Base-by-base conservation (phyloP, 2,329 filamentous ascomycete genomes). In the Truncatella angustata region DNA sequence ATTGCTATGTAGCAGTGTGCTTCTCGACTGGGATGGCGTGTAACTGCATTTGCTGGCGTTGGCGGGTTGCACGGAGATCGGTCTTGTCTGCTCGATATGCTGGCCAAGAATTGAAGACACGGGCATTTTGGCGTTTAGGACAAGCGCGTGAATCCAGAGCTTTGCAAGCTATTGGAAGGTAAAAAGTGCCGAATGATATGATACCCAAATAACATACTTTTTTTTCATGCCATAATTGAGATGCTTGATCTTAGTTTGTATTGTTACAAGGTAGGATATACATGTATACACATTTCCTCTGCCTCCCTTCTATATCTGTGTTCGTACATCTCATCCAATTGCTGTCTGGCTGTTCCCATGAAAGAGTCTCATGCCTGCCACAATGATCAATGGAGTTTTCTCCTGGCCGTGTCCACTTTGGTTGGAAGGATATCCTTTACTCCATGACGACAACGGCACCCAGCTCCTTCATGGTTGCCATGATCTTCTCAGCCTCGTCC, bases 401-500 rank as follows among this genome's bases (percentile, higher is more conserved):
- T n/a, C n/a, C n/a, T n/a, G n/a, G n/a, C n/a, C n/a, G n/a, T n/a
- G n/a, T n/a, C n/a, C n/a, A n/a, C n/a, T n/a, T n/a, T n/a, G n/a
- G n/a, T n/a, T 20, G 37, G 4, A 21, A 9, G 12, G 40, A 14
- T n/a, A 14, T 21, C 5, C 12, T 65, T 77, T 90, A 97, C 73
- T 99, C 94, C 90, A 99, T 94, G 58, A 82, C 77, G 56, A 90
- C 93, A 59, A 89, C 91, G 58, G 88, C 94, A 60, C 94, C 94
- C 56, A 99, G 78, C 61, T 83, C 92, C 85, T 97, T 97, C 79
- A 99, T 82, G 37, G 90, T 86, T 73, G 90, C 90, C 54, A 99
- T 85, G 67, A 99, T 97, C 87, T 99, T 99, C 82, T 97, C 93
- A 6, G 91, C 91, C 73, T 99, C 95, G 68, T 99, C 94, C 84